Base-by-base conservation (phyloP, 495 filamentous ascomycete genomes). In the Aspergillus bridgeri region DNA sequence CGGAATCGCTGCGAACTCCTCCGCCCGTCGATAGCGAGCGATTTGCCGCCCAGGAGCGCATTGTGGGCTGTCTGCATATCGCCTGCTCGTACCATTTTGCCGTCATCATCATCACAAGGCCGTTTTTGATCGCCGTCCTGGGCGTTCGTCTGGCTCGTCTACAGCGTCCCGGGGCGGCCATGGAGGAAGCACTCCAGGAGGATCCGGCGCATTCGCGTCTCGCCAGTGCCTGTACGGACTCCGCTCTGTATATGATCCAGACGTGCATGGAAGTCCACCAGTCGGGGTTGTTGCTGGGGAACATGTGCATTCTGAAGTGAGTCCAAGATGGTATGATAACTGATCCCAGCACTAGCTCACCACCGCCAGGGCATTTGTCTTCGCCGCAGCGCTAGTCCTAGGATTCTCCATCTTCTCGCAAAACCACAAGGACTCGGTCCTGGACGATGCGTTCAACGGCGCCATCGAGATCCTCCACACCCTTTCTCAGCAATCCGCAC, bases 51-150 rank as follows among this genome's bases (percentile, higher is more conserved):
- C 72, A 67, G 45, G 61, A 70, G 24, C 68, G 65, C 6, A 69
- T 72, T 18, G 65, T 77, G 22, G 72, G 72, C 0, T 74, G 69
- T 18, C 64, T 77, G 27, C 75, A 77, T 25, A 64, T 76, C 43
- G 73, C 73, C 6, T 77, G 75, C 24, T 70, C 67, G 3, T 77
- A 77, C 49, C 72, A 77, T 54, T 77, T 76, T 54, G 75, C 73
- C 0, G 69, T 77, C 0, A 76, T 77, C 15, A 63, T 76, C 24
- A 71, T 75, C 5, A 77, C 73, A 3, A 65, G 75, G 3, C 73
- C 73, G 3, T 77, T 76, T 25, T 59, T 77, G 29, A 74, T 77
- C 47, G 71, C 70, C 6, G 62, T 65, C 2, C 44, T 76, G 17
- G 71, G 69, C 21, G 61, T 73, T 44, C 73, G 70, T 19, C 64